Evolutionary conservation across 148 eudicot species (phyloP).

Genomic region (Vaccinium myrtillus): DNA sequence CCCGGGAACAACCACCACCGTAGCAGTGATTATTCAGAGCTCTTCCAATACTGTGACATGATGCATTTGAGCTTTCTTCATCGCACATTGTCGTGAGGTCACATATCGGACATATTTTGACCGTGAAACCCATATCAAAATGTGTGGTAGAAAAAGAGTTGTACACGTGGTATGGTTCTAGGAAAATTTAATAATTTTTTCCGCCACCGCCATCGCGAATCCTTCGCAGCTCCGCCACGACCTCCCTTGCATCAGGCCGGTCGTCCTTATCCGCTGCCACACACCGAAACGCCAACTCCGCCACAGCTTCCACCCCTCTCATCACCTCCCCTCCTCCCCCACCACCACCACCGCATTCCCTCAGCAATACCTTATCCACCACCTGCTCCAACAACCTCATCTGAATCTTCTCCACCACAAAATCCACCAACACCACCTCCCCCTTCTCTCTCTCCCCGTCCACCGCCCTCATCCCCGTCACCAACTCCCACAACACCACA

Average conservation of each 20-base stretch:
- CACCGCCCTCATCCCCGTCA: conserved; percentile 87
- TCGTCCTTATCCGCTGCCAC: conserved; percentile 91
- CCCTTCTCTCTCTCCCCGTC: conserved; percentile 53
- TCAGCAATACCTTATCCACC: conserved; percentile 61
- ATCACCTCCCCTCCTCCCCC: conserved; percentile 37
- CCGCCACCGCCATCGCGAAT: conserved; percentile 35
- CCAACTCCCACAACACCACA: conserved; percentile 70
- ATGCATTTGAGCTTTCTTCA: too few species aligned
- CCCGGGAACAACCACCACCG: conserved; percentile 15
- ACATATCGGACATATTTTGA: too few species aligned
- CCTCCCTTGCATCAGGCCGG: conserved; percentile 80
- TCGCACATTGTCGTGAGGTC: too few species aligned
- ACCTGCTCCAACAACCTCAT: conserved; percentile 52
- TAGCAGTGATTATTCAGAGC: too few species aligned
- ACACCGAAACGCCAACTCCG: conserved; percentile 86
- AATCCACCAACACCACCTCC: conserved; percentile 59
- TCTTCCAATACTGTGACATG: too few species aligned
- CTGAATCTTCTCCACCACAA: conserved; percentile 63
- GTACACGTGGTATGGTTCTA: too few species aligned
- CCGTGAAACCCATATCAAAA: too few species aligned
- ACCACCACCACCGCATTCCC: conserved; percentile 15
- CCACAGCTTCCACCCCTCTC: conserved; percentile 67
- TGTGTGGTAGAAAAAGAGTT: too few species aligned
- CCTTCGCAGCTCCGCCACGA: conserved; percentile 71
- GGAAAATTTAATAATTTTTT: too few species aligned